Evolutionary conservation across 345 rosid species (phyloP).

Genomic region (Ailanthus altissimus): DNA sequence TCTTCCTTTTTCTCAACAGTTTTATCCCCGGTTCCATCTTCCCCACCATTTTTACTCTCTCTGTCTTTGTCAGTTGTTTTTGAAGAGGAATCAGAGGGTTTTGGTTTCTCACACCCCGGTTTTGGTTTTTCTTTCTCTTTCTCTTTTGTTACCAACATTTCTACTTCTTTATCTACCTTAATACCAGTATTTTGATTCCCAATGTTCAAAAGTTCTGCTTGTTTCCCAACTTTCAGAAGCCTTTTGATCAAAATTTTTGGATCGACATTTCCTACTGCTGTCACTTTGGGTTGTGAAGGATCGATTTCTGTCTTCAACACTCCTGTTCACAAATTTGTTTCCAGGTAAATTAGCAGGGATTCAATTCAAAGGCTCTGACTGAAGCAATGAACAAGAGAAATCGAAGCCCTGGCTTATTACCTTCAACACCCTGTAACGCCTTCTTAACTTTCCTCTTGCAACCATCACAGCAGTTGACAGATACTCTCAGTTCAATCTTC

Average conservation of each 20-base stretch:
- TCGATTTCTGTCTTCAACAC: conserved; percentile 53
- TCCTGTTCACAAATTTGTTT: conserved; percentile 35
- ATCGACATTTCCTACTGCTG: conserved; percentile 45
- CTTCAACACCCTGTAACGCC: conserved; percentile 48
- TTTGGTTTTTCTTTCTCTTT: conserved; percentile 29
- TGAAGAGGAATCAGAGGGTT: conserved; percentile 18
- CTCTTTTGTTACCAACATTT: conserved; percentile 5
- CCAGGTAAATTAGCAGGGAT: conserved; percentile 6
- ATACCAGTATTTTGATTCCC: conserved; percentile 25
- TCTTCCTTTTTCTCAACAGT: too few species aligned
- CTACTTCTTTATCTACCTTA: conserved; percentile 32
- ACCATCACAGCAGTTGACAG: conserved; percentile 63
- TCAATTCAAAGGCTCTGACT: neutral
- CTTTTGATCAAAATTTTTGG: conserved; percentile 42
- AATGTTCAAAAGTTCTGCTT: conserved; percentile 43
- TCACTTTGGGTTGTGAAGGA: conserved; percentile 46
- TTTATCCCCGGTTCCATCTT: conserved; percentile 17
- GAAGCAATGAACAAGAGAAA: neutral
- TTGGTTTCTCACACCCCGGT: conserved; percentile 18
- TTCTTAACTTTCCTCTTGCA: conserved; percentile 69
- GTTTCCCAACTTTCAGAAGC: conserved; percentile 53
- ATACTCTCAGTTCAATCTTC: conserved; percentile 61
- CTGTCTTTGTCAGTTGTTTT: conserved; percentile 17
- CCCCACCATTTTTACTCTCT: conserved; percentile 12
- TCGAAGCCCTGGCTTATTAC: conserved; percentile 25